phyloP scores from a whole-genome alignment of 352 stramenopile genomes.

The Peronosclerospora sorghi region DNA sequence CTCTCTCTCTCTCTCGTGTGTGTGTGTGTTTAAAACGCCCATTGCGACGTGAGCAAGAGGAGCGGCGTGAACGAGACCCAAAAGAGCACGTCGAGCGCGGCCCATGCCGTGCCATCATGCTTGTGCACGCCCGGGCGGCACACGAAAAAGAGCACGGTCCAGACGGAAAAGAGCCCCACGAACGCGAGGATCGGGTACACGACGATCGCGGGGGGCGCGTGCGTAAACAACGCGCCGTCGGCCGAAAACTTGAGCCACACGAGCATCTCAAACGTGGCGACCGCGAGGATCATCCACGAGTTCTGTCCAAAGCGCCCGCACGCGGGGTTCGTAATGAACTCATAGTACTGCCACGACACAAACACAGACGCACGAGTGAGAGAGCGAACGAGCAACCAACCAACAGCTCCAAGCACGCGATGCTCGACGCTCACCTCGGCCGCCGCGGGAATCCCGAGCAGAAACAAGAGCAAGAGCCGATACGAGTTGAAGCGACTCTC shows the following conservation, averaged over 20 bases:
- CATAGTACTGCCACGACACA: conserved; percentile 53
- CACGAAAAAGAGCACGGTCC: conserved; percentile 77
- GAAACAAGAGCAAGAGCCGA: conserved; percentile 61
- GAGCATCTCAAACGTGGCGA: conserved; percentile 64
- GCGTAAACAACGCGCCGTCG: conserved; percentile 45
- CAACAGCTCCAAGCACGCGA: too few species aligned
- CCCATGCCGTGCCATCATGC: too few species aligned
- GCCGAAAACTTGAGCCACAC: conserved; percentile 77
- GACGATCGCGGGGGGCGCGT: conserved; percentile 42
- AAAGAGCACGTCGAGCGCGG: conserved; percentile 74
- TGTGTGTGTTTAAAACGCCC: conserved; percentile 74
- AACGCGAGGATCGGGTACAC: conserved; percentile 53
- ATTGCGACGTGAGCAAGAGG: conserved; percentile 66
- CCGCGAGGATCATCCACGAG: conserved; percentile 74
- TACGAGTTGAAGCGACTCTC: conserved; percentile 82
- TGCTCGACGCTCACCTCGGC: conserved; percentile 68
- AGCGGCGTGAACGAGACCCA: conserved; percentile 78
- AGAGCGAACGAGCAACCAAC: too few species aligned
- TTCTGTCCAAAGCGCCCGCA: conserved; percentile 72
- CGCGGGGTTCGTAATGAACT: conserved; percentile 74
- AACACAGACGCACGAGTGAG: too few species aligned
- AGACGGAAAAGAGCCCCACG: conserved; percentile 52
- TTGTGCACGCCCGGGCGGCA: too few species aligned
- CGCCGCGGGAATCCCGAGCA: conserved; percentile 68
- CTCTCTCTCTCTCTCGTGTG: too few species aligned